Evolutionary conservation across 768 basidiomycete genomes (phyloP), one percentile per base, ranked within the genome.

Genomic region (Ramaria rubella): DNA sequence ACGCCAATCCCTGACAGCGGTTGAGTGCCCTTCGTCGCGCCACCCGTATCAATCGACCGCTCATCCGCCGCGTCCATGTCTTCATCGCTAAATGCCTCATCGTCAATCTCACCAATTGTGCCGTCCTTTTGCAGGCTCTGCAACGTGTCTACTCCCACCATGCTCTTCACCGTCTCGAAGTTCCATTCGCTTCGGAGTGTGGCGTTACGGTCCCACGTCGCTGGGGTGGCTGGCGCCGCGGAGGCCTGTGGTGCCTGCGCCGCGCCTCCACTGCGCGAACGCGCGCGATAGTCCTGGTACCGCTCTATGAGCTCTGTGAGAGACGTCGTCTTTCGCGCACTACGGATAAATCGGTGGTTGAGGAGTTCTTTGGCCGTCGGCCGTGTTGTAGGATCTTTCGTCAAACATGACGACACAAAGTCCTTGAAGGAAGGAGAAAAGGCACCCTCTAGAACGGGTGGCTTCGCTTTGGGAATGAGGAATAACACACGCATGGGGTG

Each of bases 401-500:
- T 95, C 61, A 99, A 70, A 70, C 96, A 99, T 52, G 82, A 78
- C 15, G 81, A 72, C 19, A 98, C 85, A 64, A 99, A 99, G 62
- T 97, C 94, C 67, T 94, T 94, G 77, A 98, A 98, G 1, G 84
- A 81, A 3, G 78, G 62, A 15, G 86, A 87, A 68, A 94, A 98
- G 23, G 82, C 67, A 1, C 91, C 94, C 63, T 97, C 95, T 49
- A 99, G 75, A 9, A 81, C 79, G 5, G 96, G 96, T 4, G 96
- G 86, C 61, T 92, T 91, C 17, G 94, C 93, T 72, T 97, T 96
- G 2, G 96, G 96, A 60, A 98, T 99, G 48, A 98, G 77, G 76
- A 98, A 98, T 53, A 99, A 78, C 1, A 99, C 95, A 27, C 96
- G 83, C 96, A 98, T 98, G 0, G 94, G 96, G 65, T 98, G 96